Percentiles rank a stretch among this genome's conserved stretches.
Conservation (phyloP, 805 yeast species). For the Debaryomyces hansenii region DNA sequence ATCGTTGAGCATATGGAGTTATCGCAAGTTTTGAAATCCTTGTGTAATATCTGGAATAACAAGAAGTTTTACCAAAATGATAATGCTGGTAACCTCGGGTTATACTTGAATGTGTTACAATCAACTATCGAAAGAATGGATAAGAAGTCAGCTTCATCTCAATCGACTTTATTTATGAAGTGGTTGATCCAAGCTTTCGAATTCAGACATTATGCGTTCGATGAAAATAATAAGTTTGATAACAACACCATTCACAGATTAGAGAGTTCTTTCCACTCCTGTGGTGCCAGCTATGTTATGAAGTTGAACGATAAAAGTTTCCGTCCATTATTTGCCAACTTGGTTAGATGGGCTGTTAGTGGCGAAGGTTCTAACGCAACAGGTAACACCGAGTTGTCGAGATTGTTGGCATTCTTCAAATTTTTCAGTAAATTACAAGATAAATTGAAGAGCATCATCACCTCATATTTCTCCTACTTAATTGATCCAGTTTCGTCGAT, state of each 20-base stretch:
- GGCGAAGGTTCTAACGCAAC: constrained; percentile 65
- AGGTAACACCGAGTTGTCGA: constrained; percentile 49
- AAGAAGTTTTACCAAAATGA: constrained; percentile 34
- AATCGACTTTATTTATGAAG: constrained; percentile 65
- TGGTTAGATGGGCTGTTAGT: constrained; percentile 89
- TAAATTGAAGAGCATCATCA: constrained; percentile 79
- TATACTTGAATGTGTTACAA: constrained; percentile 69
- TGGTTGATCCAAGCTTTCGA: constrained; percentile 73
- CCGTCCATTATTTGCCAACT: constrained; percentile 84
- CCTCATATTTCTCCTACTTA: constrained; percentile 83
- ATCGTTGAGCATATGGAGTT: constrained; percentile 68
- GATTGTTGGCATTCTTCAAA: constrained; percentile 75
- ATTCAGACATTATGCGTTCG: constrained; percentile 49
- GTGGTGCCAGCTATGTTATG: constrained; percentile 77
- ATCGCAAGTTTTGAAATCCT: constrained; percentile 58
- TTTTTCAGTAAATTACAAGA: constrained; percentile 85
- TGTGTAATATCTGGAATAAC: constrained; percentile 61
- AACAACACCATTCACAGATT: constrained; percentile 75
- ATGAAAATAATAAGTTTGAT: constrained; percentile 44
- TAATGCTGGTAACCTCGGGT: constrained; percentile 50
- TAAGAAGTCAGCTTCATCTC: constrained; percentile 72
- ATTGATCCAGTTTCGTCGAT: constrained; percentile 68
- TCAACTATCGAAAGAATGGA: constrained; percentile 63
- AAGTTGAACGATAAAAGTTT: constrained; percentile 91
- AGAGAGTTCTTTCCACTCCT: constrained; percentile 71